Conservation (phyloP, 2,329 filamentous ascomycete genomes). For the Exutisphaerella laricina region DNA sequence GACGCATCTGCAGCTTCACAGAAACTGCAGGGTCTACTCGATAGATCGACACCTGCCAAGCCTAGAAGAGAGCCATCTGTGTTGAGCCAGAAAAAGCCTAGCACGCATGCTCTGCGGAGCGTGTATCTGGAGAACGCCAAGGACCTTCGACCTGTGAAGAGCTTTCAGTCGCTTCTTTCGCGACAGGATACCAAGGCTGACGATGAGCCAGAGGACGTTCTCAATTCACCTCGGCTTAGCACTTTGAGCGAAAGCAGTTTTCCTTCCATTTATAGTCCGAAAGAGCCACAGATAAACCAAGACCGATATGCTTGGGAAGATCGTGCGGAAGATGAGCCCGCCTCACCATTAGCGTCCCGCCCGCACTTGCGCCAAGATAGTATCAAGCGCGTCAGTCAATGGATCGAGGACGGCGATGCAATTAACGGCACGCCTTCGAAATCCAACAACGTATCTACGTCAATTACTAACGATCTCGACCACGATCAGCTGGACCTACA, state of each 20-base stretch:
- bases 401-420: conserved; percentile 31
- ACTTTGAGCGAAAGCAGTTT: conserved; percentile 37
- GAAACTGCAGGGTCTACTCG: conserved; percentile 22
- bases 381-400: conserved; percentile 34
- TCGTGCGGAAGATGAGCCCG: conserved; percentile 14
- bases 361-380: conserved; percentile 29
- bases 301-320: conserved; percentile 29
- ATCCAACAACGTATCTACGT: conserved; percentile 24
- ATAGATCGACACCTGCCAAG: conserved; percentile 21
- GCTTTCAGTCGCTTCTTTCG: conserved; percentile 34
- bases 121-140: conserved; percentile 31
- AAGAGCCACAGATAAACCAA: conserved; percentile 21
- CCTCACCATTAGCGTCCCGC: conserved; percentile 9
- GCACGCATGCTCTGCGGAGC: conserved; percentile 32
- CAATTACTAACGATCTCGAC: conserved; percentile 12
- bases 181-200: conserved; percentile 25
- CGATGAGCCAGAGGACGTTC: conserved; percentile 23
- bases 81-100: conserved; percentile 30
- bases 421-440: conserved; percentile 29
- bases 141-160: conserved; percentile 30
- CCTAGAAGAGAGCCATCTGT: conserved; percentile 29
- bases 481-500: conserved; percentile 5
- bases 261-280: conserved; percentile 33
- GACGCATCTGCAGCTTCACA: conserved; percentile 22
- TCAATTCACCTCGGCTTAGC: conserved; percentile 33